Conservation (phyloP, 2,329 filamentous ascomycete genomes). For the Sordariomycetes sp. region DNA sequence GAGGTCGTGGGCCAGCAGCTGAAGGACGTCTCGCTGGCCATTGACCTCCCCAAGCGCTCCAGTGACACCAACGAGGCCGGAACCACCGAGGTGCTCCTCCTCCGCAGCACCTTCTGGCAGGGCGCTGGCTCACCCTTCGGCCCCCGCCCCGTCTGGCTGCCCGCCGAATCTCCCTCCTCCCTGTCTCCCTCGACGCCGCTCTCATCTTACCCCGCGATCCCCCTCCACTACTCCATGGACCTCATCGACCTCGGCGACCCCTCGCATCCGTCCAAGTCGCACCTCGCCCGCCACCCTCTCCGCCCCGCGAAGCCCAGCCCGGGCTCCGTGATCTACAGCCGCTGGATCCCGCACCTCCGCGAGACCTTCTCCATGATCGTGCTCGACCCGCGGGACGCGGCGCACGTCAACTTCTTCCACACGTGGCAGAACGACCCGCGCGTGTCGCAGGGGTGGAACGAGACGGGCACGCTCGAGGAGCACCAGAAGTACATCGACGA, state of each 20-base stretch:
- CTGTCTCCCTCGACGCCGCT: conserved; percentile 23
- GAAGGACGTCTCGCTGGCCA: conserved; percentile 34
- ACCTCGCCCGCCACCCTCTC: conserved; percentile 57
- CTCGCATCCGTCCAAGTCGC: conserved; percentile 24
- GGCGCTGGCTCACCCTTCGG: conserved; percentile 59
- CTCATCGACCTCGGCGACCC: conserved; percentile 26
- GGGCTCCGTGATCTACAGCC: conserved; percentile 63
- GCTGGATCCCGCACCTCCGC: conserved; percentile 64
- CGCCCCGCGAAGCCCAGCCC: conserved; percentile 62
- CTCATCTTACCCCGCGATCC: conserved; percentile 36
- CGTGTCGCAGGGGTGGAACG: conserved; percentile 71
- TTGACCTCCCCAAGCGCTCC: conserved; percentile 32
- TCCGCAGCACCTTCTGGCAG: conserved; percentile 56
- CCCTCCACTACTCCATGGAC: conserved; percentile 33
- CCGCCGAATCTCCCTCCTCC: conserved; percentile 28
- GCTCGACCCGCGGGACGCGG: conserved; percentile 52
- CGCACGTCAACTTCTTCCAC: conserved; percentile 63
- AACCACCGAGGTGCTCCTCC: conserved; percentile 25
- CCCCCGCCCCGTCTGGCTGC: conserved; percentile 50
- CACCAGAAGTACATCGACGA: conserved; percentile 61
- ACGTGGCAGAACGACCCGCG: conserved; percentile 77
- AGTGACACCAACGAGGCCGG: conserved; percentile 12
- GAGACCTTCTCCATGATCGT: conserved; percentile 72
- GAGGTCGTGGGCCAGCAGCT: conserved; percentile 26
- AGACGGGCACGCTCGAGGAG: conserved; percentile 64